Evolutionary conservation across 257 asterid genomes (phyloP).

Genomic region (Catharanthus roseus): DNA sequence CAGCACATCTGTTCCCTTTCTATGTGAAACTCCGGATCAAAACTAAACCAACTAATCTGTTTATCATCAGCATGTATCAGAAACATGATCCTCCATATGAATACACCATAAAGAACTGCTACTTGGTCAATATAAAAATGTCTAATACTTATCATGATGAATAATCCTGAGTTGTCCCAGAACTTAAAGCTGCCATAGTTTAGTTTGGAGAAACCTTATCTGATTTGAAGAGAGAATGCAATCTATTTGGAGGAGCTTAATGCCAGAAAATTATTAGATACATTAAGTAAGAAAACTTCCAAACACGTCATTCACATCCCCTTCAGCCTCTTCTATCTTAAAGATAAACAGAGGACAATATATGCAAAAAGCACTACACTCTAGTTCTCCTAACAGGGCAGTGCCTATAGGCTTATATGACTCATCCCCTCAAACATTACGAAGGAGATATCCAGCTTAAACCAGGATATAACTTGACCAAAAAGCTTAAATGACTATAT

Average conservation of each 20-base stretch:
- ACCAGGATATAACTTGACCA: not conserved
- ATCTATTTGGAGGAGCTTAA: not conserved
- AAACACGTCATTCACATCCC: not conserved
- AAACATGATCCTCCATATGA: slow-evolving; percentile 11
- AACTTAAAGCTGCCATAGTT: not conserved
- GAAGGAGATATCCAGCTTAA: not conserved
- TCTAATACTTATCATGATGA: not conserved
- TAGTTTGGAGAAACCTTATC: not conserved
- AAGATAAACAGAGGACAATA: not conserved
- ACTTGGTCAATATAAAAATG: not conserved
- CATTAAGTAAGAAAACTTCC: not conserved
- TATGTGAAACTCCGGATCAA: slow-evolving; percentile 76
- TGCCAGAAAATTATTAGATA: not conserved
- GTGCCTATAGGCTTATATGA: too few species aligned
- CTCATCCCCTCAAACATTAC: not conserved
- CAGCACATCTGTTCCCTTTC: slow-evolving; percentile 95
- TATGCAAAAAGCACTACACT: not conserved
- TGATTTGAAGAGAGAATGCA: not conserved
- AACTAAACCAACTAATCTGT: slow-evolving; percentile 97
- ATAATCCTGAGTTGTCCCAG: not conserved
- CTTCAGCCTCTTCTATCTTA: not conserved
- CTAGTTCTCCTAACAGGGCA: not conserved
- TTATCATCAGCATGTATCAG: slow-evolving; percentile 19
- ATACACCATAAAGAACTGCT: slow-evolving; percentile 8
- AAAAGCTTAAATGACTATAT: not conserved